Percentiles rank a stretch among this genome's conserved stretches.
Evolutionary conservation across 495 filamentous ascomycete species (phyloP).

Genomic region (Daldinia loculata): DNA sequence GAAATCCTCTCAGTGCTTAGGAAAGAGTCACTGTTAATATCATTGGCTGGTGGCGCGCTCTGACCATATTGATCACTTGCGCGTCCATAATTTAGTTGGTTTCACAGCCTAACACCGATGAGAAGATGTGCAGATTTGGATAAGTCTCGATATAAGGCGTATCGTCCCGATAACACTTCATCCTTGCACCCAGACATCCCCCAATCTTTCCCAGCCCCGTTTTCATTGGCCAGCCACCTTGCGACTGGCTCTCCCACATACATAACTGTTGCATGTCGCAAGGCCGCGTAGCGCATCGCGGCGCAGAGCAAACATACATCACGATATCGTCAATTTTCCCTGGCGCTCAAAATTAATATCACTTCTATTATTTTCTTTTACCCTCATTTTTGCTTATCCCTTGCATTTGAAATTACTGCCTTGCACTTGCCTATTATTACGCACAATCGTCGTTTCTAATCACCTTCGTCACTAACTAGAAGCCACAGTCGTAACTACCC

Average conservation of each 20-base stretch:
- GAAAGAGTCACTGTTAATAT: background rate
- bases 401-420: background rate
- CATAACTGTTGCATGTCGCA: constrained; percentile 18
- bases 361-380: background rate
- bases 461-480: constrained; percentile 12
- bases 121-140: constrained; percentile 1
- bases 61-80: constrained; percentile 5
- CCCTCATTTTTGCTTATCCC: background rate
- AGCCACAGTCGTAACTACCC: background rate
- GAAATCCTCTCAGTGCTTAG: background rate
- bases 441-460: background rate
- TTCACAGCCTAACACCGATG: background rate
- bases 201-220: constrained; percentile 5
- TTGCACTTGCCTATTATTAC: background rate
- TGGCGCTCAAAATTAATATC: background rate
- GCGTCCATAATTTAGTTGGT: constrained; percentile 11
- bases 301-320: constrained; percentile 19
- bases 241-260: background rate
- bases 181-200: constrained; percentile 10
- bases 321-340: background rate
- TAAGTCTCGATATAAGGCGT: background rate
- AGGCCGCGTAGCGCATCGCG: constrained; percentile 14
- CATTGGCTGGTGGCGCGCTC: background rate
- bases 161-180: background rate
- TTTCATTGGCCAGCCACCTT: constrained; percentile 30